Conservation (phyloP, 73 alveolate genomes). For the Paramecium pentaurelia region DNA sequence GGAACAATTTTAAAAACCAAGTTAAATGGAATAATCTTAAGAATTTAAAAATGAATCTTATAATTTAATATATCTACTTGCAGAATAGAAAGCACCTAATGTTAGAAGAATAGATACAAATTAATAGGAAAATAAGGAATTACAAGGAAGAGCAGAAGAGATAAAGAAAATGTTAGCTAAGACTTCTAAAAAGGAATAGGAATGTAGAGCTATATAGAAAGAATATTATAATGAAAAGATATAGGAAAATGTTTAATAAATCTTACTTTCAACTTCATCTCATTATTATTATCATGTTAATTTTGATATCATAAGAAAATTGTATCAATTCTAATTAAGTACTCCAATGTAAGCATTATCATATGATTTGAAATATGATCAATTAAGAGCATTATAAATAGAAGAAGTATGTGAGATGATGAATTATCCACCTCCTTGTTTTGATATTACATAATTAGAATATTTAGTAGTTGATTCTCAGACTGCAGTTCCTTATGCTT, state of each 20-base stretch:
- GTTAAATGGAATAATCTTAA: background rate
- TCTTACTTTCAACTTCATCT: background rate
- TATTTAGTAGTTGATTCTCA: slow-evolving; percentile 17
- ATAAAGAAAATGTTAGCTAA: background rate
- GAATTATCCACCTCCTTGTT: background rate
- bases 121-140: background rate
- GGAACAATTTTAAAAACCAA: background rate
- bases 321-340: slow-evolving; percentile 12
- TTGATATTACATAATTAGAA: background rate
- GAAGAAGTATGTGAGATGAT: slow-evolving; percentile 1
- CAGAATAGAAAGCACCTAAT: background rate
- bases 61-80: background rate
- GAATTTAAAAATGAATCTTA: background rate
- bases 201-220: background rate
- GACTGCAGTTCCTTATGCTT: slow-evolving; percentile 25
- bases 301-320: background rate
- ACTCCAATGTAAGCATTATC: slow-evolving; percentile 33
- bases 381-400: background rate
- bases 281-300: slow-evolving; percentile 44
- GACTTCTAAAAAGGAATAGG: background rate
- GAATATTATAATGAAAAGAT: background rate
- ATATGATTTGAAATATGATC: slow-evolving; percentile 1
- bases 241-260: background rate
- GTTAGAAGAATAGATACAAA: slow-evolving; percentile 1
- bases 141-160: background rate